Evolutionary conservation across 192 early-diverging fungal species (phyloP), one percentile per base, ranked within the genome.

Genomic region (Podila verticillata): DNA sequence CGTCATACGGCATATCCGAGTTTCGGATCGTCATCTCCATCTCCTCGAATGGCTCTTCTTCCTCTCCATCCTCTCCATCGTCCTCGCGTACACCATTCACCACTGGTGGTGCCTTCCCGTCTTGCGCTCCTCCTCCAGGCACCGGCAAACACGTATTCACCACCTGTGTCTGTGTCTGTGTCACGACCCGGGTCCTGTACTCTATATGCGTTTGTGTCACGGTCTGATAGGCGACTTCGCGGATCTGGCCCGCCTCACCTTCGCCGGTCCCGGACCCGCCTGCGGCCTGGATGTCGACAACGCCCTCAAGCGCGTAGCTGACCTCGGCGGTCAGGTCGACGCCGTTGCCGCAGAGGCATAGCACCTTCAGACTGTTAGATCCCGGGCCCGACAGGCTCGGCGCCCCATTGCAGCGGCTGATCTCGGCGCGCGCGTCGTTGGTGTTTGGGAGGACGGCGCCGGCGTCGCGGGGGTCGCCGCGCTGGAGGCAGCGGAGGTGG

Each of bases 311-410:
- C 20, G 70, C 70, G 39, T 64, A 72, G 36, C 48, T 39, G 0
- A 80, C 54, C 48, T 80, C 77, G 0, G 70, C 70, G 4, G 77
- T 80, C 36, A 80, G 61, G 31, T 80, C 77, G 2, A 72, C 77
- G 7, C 70, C 77, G 51, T 72, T 80, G 61, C 72, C 72, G 56
- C 70, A 80, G 44, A 72, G 59, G 56, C 70, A 72, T 9, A 72
- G 77, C 12, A 80, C 66, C 13, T 44, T 44, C 12, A 44, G 10
- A 15, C 39, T 7, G 15, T n/a, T n/a, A n/a, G n/a, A n/a, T n/a
- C n/a, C n/a, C n/a, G 26, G 58, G 4, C 48, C 49, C 2, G 29
- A 47, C 1, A 63, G 47, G 20, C 70, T 63, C 26, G 77, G 65
- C 10, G 59, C 58, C 22, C 68, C 65, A 9, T 4, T 59, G 32